Conservation (phyloP, 768 basidiomycete genomes). For the Serendipita sp. region DNA sequence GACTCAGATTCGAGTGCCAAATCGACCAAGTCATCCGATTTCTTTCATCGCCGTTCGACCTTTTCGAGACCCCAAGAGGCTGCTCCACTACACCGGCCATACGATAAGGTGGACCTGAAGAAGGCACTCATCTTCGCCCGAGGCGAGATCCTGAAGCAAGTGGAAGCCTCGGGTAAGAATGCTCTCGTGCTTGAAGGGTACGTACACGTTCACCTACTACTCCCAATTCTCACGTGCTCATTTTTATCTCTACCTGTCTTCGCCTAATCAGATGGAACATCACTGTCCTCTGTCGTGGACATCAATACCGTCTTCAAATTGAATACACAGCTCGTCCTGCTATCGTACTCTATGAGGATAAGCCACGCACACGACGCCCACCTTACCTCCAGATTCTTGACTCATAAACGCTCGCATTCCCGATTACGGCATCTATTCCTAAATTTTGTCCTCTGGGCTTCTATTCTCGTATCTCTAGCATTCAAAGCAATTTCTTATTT, state of each 20-base stretch:
- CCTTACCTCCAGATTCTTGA: background rate
- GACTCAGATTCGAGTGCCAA: background rate
- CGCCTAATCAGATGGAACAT: background rate
- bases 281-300: background rate
- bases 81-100: background rate
- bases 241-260: background rate
- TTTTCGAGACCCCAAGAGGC: background rate
- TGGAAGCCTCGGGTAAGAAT: conserved; percentile 5
- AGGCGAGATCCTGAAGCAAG: background rate
- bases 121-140: conserved; percentile 3
- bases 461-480: background rate
- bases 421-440: too few relatives aligned
- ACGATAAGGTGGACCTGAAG: conserved; percentile 3
- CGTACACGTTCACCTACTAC: background rate
- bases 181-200: conserved; percentile 3
- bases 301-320: background rate
- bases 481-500: too few relatives aligned
- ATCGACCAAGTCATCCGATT: background rate
- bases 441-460: background rate
- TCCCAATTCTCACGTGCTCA: background rate
- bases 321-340: conserved; percentile 5
- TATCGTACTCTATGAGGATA: background rate
- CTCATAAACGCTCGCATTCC: background rate
- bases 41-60: background rate
- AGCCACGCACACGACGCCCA: background rate